Base-by-base conservation (phyloP, 192 early-diverging fungal species). In the Mortierella antarctica region DNA sequence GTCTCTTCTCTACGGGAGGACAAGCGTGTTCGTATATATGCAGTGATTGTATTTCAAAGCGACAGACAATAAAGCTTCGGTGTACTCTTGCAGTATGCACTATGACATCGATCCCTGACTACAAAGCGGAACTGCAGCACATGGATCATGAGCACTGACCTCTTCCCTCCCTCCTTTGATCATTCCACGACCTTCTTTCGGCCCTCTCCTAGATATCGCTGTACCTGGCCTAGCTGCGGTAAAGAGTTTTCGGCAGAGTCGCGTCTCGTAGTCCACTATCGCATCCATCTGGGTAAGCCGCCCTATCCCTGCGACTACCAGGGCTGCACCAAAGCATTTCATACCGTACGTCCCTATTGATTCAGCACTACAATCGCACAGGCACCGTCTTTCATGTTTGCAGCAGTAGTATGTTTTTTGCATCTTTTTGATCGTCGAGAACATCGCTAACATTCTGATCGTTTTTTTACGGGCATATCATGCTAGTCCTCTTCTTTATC, bases 201-300 rank as follows among this genome's bases (percentile, higher is more conserved):
- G 21, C 57, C 4, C 47, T 17, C 51, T 39, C 23, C 23, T 47
- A 23, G 75, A 40, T 71, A 49, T 17, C 76, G 69, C 11, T 71
- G 76, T 44, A 66, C 62, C 21, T 71, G 57, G 51, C 63, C 76
- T 12, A 55, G 76, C 15, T 71, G 76, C 51, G 76, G 76, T 5
- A 79, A 79, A 40, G 76, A 79, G 52, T 79, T 79, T 46, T n/a
- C 76, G 15, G 55, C 66, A 1, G 76, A 70, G 31, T 71, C 69
- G 4, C 69, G 69, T 18, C 49, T 79, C 1, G 57, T 64, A 15
- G 67, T 69, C 15, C 76, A 79, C 44, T 71, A 66, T 23, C 63
- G 76, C 46, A 71, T 71, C 40, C 76, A 79, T 14, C 66, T 55
- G 14, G 69, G 76, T 7, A 79, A 71, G 55, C 68, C 69, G 1